Conservation (phyloP, 129 eudicot genomes). For the Chrysanthemum seticuspe region DNA sequence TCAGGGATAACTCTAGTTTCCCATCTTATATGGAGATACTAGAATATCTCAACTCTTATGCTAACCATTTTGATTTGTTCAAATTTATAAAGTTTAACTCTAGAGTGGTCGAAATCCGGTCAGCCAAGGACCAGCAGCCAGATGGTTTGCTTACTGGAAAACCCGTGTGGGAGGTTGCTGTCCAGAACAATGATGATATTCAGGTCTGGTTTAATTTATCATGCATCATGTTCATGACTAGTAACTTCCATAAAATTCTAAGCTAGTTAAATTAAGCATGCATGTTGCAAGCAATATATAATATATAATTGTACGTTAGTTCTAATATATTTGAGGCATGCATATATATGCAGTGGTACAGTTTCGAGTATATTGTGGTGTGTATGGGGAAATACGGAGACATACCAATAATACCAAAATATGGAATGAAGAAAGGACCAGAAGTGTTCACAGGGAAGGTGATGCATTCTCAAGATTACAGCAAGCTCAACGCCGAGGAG, state of each 20-base stretch:
- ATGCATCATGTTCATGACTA: not conserved
- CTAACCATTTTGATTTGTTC: conserved; percentile 63
- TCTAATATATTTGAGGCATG: not conserved
- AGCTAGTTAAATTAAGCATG: not conserved
- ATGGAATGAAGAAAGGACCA: conserved; percentile 74
- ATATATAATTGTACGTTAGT: too few species aligned
- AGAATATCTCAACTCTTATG: conserved; percentile 78
- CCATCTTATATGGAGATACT: conserved; percentile 68
- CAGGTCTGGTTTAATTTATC: not conserved
- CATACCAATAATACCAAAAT: conserved; percentile 62
- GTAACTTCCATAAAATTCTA: not conserved
- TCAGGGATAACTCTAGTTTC: conserved; percentile 66
- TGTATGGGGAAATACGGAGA: conserved; percentile 97
- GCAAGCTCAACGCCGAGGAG: conserved; percentile 57
- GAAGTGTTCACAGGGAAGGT: conserved; percentile 77
- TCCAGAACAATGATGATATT: conserved; percentile 33
- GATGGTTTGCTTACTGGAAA: conserved; percentile 23
- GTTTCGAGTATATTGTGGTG: conserved; percentile 78
- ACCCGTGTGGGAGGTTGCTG: conserved; percentile 92
- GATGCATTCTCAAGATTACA: conserved; percentile 78
- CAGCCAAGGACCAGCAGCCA: conserved; percentile 32
- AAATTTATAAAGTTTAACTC: conserved; percentile 73
- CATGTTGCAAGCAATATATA: too few species aligned
- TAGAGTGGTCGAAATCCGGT: conserved; percentile 76
- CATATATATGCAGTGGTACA: conserved; percentile 58